Percentiles rank a stretch among this genome's conserved stretches.
Evolutionary conservation across 495 filamentous ascomycete species (phyloP).

Genomic region (Annulohypoxylon maeteangense): DNA sequence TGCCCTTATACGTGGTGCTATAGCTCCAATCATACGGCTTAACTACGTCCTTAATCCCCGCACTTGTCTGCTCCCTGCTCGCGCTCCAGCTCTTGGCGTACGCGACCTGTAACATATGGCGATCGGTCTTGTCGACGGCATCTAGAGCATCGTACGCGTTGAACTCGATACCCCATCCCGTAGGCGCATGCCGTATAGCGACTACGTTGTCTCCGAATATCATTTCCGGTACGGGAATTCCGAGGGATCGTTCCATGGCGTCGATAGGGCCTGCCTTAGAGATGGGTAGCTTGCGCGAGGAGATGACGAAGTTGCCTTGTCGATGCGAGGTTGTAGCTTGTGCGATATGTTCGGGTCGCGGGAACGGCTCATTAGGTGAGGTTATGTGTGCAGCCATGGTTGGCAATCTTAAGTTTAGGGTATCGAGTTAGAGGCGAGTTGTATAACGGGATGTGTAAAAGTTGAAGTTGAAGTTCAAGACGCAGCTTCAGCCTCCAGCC

Average conservation of each 20-base stretch:
- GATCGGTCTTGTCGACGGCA: conserved; percentile 91
- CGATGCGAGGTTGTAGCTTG: conserved; percentile 57
- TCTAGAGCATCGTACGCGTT: conserved; percentile 88
- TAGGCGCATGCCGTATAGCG: conserved; percentile 71
- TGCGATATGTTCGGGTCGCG: conserved; percentile 47
- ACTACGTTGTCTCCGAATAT: conserved; percentile 97
- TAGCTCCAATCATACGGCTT: conserved; percentile 99
- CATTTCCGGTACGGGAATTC: conserved; percentile 95
- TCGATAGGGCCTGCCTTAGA: conserved; percentile 92
- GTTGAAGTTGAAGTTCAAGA: not conserved
- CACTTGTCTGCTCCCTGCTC: conserved; percentile 83
- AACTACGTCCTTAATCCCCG: conserved; percentile 91
- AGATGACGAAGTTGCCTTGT: conserved; percentile 74
- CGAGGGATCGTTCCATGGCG: conserved; percentile 77
- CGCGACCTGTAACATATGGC: conserved; percentile 87
- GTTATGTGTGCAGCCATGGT: conserved; percentile 48
- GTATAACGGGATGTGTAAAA: not conserved
- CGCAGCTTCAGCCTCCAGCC: not conserved
- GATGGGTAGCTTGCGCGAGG: conserved; percentile 88
- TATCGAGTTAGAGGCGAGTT: not conserved
- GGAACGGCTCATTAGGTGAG: conserved; percentile 54
- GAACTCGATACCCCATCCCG: conserved; percentile 81
- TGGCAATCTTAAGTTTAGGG: not conserved
- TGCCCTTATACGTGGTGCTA: conserved; percentile 84
- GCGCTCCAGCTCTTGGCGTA: conserved; percentile 92